Base-by-base conservation (phyloP, 73 alveolate species). In the Urostyla sp. region DNA sequence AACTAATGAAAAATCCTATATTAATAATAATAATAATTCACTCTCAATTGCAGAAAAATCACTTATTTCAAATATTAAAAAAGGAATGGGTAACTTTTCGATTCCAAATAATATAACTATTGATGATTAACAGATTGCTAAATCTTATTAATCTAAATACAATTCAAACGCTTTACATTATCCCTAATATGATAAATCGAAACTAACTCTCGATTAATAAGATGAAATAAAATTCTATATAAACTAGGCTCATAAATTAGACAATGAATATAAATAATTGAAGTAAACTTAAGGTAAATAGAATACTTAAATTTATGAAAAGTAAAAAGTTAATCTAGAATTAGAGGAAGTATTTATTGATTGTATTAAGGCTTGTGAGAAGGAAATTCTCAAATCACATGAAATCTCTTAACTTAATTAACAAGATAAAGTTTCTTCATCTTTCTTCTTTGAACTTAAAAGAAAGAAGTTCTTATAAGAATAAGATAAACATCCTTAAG, bases 401-500 rank as follows among this genome's bases (percentile, higher is more conserved):
- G 88, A 44, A 26, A 74, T 35, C 16, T 11, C 43, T 24, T 34
- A 67, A 24, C 59, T 55, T 55, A 74, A 74, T 21, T 53, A 60
- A 38, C 82, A 78, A 10, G 89, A 69, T 6, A 69, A 53, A 20
- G 75, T 61, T 2, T 26, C 66, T 23, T 56, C 73, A 16, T 28
- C 81, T 45, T 78, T 61, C 82, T 78, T 78, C 81, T 61, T 78
- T 34, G 89, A 78, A 61, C 36, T 78, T 26, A 78, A 78, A 27
- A 37, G 89, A n/a, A 78, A 78, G 59, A 57, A 78, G 69, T 61
- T 57, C 48, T 13, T 38, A 26, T 26, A 26, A n/a, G 76, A 48
- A 1, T 40, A 40, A 43, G 6, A 37, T 6, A 66, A 59, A 27
- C 56, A 35, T 1, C 66, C 67, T 0, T 21, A 3, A 5, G 67